Base-by-base conservation (phyloP, 2,329 filamentous ascomycete genomes). In the Colletotrichum higginsianum region DNA sequence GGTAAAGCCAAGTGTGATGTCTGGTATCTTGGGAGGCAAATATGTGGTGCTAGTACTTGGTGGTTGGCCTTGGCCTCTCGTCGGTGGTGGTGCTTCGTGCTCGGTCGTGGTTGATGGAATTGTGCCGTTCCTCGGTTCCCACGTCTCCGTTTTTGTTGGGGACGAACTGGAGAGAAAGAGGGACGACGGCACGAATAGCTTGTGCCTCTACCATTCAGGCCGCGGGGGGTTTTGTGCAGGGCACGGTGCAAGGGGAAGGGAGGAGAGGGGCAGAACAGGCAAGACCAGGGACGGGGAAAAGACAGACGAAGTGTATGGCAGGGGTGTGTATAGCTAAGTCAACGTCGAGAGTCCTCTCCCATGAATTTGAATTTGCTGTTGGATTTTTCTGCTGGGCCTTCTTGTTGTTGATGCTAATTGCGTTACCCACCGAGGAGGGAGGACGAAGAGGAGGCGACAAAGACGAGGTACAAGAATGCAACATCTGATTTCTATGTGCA, bases 131-230 rank as follows among this genome's bases (percentile, higher is more conserved):
- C 18, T 61, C 58, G 46, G 58, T 49, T 69, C 66, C 63, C 67
- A 56, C 55, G 67, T 47, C 56, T 67, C 58, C 65, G 65, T 71
- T 71, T 71, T 71, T 71, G 68, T 71, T 71, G 68, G 68, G 68
- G 68, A 71, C 65, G 35, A 68, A 71, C 65, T 68, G 68, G 58
- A 71, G 68, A 53, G 58, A 71, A 65, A 53, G 47, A 53, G 60
- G 46, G 46, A 46, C 8, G 35, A 23, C n/a, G n/a, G 46, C 30
- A 35, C 30, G 30, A 35, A 35, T 60, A 58, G 58, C 67, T 64
- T 66, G 65, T 58, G 46, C 65, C 47, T 55, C 47, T 50, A 4
- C n/a, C 15, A 15, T 3, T 40, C 52, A 38, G 52, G 30, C 8
- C 30, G 18, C 64, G 68, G 63, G 68, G 66, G n/a, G 23, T 30